Percentiles rank a stretch among this genome's conserved stretches.
Conservation (phyloP, 1,284 basidiomycete species). For the Megacollybia platyphylla region DNA sequence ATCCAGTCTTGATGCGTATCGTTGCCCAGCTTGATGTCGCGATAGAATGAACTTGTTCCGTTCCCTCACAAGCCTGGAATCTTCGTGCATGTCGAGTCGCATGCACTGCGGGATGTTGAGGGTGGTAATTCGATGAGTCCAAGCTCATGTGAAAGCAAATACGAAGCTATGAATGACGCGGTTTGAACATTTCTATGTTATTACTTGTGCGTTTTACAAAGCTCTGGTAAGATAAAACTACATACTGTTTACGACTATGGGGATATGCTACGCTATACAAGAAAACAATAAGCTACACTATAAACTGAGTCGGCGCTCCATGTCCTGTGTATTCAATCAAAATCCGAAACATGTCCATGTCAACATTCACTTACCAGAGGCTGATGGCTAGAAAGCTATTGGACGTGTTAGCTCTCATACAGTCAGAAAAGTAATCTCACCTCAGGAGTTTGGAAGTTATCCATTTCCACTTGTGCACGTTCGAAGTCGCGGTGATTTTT, state of each 20-base stretch:
- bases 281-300: no score
- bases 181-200: no score
- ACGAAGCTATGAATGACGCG: no score
- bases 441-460: conserved; percentile 9
- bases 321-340: no score
- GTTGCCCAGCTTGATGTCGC: neutral
- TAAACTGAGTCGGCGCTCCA: no score
- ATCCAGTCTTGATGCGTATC: neutral
- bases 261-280: no score
- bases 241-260: no score
- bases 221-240: no score
- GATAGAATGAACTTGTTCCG: conserved; percentile 1
- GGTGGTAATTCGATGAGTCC: neutral
- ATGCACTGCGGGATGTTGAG: conserved; percentile 10
- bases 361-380: conserved; percentile 3
- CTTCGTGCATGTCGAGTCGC: conserved; percentile 13
- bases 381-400: conserved; percentile 4
- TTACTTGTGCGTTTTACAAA: no score
- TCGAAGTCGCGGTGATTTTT: conserved; percentile 1
- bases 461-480: conserved; percentile 4
- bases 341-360: no score
- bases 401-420: neutral
- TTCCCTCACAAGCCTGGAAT: conserved; percentile 3
- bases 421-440: conserved; percentile 1
- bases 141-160: neutral